Evolutionary conservation across 495 filamentous ascomycete genomes (phyloP).

Genomic region (Melanomma pulvis-pyrius): DNA sequence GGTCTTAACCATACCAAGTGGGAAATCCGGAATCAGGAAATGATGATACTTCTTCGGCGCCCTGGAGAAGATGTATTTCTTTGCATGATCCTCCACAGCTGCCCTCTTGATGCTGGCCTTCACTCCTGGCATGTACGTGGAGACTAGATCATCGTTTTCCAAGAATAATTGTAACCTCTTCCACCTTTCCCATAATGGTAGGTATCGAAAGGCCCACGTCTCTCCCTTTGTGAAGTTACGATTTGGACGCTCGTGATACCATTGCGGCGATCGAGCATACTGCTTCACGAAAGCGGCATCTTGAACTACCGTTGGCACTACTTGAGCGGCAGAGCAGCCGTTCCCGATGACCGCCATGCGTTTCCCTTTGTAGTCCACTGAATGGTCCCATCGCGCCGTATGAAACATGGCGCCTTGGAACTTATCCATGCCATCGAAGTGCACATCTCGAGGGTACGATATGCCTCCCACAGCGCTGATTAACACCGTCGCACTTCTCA

Average conservation of each 20-base stretch:
- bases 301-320: constrained; percentile 46
- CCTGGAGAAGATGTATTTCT: constrained; percentile 45
- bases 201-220: constrained; percentile 10
- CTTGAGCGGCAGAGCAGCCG: constrained; percentile 58
- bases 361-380: constrained; percentile 53
- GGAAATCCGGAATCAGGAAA: constrained; percentile 50
- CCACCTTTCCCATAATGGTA: constrained; percentile 8
- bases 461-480: too few species aligned
- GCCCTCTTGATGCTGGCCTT: constrained; percentile 20
- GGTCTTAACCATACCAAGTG: constrained; percentile 25
- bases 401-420: constrained; percentile 63
- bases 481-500: too few species aligned
- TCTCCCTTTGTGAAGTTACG: constrained; percentile 33
- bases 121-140: constrained; percentile 38
- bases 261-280: constrained; percentile 44
- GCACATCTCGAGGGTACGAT: constrained; percentile 11
- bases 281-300: constrained; percentile 44
- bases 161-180: constrained; percentile 28
- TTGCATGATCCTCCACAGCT: constrained; percentile 19
- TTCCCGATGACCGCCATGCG: constrained; percentile 64
- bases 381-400: constrained; percentile 59
- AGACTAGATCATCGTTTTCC: constrained; percentile 35
- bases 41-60: constrained; percentile 49
- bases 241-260: constrained; percentile 45
- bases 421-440: constrained; percentile 52